These are phyloP conservation scores for Fusarium sulawesiense DNA, from an alignment of 2,329 filamentous ascomycete species.

Conservation along the genomic window DNA sequence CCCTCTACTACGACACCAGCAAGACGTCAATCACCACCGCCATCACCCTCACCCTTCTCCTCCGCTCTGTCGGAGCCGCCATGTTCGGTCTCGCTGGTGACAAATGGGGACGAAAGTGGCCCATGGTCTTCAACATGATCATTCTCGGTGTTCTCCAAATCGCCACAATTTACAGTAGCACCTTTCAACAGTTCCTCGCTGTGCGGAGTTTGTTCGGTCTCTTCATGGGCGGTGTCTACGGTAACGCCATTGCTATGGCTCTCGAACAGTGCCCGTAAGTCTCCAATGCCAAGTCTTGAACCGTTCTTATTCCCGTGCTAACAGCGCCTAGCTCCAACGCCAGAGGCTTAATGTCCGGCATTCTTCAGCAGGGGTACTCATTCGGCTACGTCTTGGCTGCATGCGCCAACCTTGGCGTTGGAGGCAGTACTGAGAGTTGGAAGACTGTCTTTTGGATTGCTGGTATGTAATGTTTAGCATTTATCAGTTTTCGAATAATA, in stretches of 20 bases:
- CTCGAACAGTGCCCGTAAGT: slow-evolving; percentile 76
- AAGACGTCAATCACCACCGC: slow-evolving; percentile 78
- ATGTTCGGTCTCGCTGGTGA: slow-evolving; percentile 82
- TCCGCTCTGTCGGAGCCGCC: slow-evolving; percentile 80
- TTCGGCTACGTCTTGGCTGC: slow-evolving; percentile 84
- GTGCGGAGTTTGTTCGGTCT: slow-evolving; percentile 79
- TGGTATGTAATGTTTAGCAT: slow-evolving; percentile 44
- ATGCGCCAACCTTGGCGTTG: slow-evolving; percentile 78
- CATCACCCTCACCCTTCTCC: slow-evolving; percentile 79
- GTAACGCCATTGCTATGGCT: slow-evolving; percentile 82
- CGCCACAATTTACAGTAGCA: slow-evolving; percentile 79
- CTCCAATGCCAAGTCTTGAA: slow-evolving; percentile 30
- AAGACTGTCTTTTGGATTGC: slow-evolving; percentile 82
- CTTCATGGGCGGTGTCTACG: slow-evolving; percentile 85
- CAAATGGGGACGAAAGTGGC: slow-evolving; percentile 84
- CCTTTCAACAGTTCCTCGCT: slow-evolving; percentile 79
- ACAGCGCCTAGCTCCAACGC: slow-evolving; percentile 63
- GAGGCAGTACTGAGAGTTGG: slow-evolving; percentile 72
- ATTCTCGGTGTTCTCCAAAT: slow-evolving; percentile 75
- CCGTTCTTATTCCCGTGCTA: slow-evolving; percentile 35
- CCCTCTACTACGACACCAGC: slow-evolving; percentile 59
- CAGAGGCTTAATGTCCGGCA: slow-evolving; percentile 83
- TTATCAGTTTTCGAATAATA: not conserved
- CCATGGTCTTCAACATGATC: slow-evolving; percentile 84
- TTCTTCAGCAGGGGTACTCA: slow-evolving; percentile 84